Conservation (phyloP, 129 eudicot genomes). For the Solidago caesia region DNA sequence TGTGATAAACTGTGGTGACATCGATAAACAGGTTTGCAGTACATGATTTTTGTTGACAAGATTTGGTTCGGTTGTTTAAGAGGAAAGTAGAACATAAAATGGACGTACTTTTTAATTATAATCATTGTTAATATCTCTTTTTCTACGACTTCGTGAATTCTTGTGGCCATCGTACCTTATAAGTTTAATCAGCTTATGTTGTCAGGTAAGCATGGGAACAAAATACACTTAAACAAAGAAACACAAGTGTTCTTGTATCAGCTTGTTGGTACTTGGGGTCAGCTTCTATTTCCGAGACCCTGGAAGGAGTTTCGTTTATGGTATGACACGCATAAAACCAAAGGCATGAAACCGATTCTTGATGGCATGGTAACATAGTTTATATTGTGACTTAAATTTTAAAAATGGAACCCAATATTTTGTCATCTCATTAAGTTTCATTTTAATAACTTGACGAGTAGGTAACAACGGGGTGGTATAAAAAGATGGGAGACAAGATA, state of each 20-base stretch:
- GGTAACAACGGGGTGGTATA: conserved; percentile 98
- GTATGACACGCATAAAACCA: conserved; percentile 87
- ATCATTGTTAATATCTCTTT: neutral
- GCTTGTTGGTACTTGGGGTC: conserved; percentile 99
- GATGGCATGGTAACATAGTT: conserved; percentile 79
- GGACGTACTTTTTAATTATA: neutral
- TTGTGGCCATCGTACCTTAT: conserved; percentile 12
- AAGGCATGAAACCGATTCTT: conserved; percentile 72
- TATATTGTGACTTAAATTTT: neutral
- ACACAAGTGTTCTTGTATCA: conserved; percentile 81
- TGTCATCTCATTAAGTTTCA: neutral
- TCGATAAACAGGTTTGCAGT: neutral
- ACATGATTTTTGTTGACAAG: neutral
- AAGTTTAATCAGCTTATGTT: conserved; percentile 26
- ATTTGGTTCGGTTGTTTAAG: neutral
- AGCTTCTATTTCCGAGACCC: conserved; percentile 91
- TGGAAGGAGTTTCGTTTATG: conserved; percentile 98
- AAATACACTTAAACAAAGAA: conserved; percentile 61
- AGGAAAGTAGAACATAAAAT: neutral
- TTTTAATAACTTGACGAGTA: conserved; percentile 24
- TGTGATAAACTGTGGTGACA: neutral
- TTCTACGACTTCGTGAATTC: neutral
- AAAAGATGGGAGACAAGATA: conserved; percentile 81
- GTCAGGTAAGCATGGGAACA: conserved; percentile 95
- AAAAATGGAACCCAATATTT: neutral